Evolutionary conservation across 345 rosid genomes (phyloP).

Genomic region (Syzygium grande): DNA sequence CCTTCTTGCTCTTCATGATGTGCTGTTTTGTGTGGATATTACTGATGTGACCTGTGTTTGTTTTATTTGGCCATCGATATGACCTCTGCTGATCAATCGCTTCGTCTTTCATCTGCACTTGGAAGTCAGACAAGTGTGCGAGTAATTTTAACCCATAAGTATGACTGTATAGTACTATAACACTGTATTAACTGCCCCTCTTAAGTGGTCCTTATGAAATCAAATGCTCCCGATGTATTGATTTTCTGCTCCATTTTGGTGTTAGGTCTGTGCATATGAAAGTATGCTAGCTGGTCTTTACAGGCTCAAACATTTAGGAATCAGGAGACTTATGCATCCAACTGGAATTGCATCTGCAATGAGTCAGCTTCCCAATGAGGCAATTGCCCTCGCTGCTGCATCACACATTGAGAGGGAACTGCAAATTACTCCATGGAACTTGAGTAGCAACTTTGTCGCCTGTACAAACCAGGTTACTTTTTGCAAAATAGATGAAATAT

Average conservation of each 20-base stretch:
- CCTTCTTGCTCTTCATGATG: not conserved
- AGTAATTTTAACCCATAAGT: not conserved
- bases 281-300: conserved; percentile 96
- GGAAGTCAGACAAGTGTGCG: not conserved
- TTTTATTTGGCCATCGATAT: not conserved
- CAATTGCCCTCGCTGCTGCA: conserved; percentile 96
- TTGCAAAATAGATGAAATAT: not conserved
- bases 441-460: conserved; percentile 90
- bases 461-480: conserved; percentile 83
- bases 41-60: not conserved
- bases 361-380: conserved; percentile 94
- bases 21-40: not conserved
- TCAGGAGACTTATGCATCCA: conserved; percentile 63
- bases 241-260: conserved; percentile 1
- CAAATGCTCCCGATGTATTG: not conserved
- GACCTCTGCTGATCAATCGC: not conserved
- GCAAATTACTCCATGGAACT: conserved; percentile 94
- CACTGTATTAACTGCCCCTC: not conserved
- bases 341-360: conserved; percentile 70
- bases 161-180: not conserved
- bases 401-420: conserved; percentile 95
- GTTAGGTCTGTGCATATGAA: conserved; percentile 88
- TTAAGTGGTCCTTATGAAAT: not conserved
- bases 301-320: conserved; percentile 90
- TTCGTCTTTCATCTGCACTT: not conserved